Percentiles rank a stretch among this genome's conserved stretches.
phyloP scores from a whole-genome alignment of 2,329 filamentous ascomycete species.

The Cryphonectria naterciae region DNA sequence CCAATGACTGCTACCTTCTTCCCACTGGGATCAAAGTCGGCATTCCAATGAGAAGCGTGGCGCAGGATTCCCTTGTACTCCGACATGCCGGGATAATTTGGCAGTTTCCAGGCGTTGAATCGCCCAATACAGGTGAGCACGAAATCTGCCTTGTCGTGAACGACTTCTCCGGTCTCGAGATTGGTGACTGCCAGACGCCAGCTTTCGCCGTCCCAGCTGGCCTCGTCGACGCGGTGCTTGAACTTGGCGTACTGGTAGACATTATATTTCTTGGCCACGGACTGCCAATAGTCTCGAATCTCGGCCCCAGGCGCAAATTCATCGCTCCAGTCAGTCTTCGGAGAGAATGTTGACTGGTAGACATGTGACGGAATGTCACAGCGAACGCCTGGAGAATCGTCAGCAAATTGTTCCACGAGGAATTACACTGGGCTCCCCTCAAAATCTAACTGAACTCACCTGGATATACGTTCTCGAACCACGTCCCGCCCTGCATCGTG shows the following conservation, averaged over 20 bases:
- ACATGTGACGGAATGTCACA: slow-evolving; percentile 73
- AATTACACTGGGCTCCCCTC: not conserved
- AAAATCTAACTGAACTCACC: slow-evolving; percentile 35
- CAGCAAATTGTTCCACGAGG: not conserved
- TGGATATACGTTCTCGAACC: slow-evolving; percentile 63
- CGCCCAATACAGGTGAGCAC: slow-evolving; percentile 66
- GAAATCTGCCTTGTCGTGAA: slow-evolving; percentile 59
- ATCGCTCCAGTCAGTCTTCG: slow-evolving; percentile 71
- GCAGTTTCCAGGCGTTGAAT: slow-evolving; percentile 68
- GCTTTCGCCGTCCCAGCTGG: slow-evolving; percentile 59
- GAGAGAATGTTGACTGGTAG: slow-evolving; percentile 70
- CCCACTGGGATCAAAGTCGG: slow-evolving; percentile 49
- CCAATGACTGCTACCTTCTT: slow-evolving; percentile 64
- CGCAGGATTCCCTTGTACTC: slow-evolving; percentile 59
- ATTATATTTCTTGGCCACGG: slow-evolving; percentile 64
- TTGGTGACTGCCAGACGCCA: slow-evolving; percentile 60
- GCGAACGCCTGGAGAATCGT: slow-evolving; percentile 49
- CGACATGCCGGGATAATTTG: slow-evolving; percentile 61
- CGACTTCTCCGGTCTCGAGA: slow-evolving; percentile 42
- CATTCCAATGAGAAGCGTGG: slow-evolving; percentile 66
- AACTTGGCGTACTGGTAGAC: slow-evolving; percentile 64
- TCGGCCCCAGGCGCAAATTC: slow-evolving; percentile 69
- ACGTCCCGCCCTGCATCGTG: slow-evolving; percentile 51
- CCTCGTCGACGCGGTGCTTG: slow-evolving; percentile 57
- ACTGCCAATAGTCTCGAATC: slow-evolving; percentile 70